phyloP scores from a whole-genome alignment of 192 early-diverging fungal species.

The Coemansia sp. region DNA sequence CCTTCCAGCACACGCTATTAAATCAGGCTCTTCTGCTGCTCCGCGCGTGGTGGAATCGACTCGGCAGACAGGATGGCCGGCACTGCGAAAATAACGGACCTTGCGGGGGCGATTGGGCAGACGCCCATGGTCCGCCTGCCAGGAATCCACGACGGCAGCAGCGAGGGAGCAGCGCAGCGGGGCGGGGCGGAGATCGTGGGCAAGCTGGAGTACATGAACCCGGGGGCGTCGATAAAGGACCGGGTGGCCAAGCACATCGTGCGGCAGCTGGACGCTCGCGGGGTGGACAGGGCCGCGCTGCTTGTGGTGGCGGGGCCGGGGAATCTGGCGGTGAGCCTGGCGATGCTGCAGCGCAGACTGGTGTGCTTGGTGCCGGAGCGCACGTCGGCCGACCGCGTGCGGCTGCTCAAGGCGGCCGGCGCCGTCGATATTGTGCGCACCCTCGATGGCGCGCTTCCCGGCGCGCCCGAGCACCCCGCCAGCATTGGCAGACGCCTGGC shows the following conservation, averaged over 20 bases:
- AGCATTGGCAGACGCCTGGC: conserved; percentile 63
- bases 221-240: conserved; percentile 73
- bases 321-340: conserved; percentile 70
- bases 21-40: too few species aligned
- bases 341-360: conserved; percentile 52
- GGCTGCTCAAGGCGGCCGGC: conserved; percentile 64
- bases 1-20: too few species aligned
- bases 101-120: conserved; percentile 56
- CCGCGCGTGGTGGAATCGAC: neutral
- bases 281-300: conserved; percentile 29
- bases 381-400: conserved; percentile 68
- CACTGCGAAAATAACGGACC: conserved; percentile 14
- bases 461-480: conserved; percentile 65
- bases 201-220: conserved; percentile 77
- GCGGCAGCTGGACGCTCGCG: conserved; percentile 28
- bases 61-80: neutral
- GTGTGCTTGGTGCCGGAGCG: conserved; percentile 67
- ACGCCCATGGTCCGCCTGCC: conserved; percentile 61
- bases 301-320: conserved; percentile 73
- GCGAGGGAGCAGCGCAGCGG: conserved; percentile 15
- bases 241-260: conserved; percentile 61
- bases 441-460: conserved; percentile 65
- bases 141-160: neutral
- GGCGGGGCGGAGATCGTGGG: conserved; percentile 61
- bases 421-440: conserved; percentile 70